phyloP scores from a whole-genome alignment of 108 stramenopile species.

The Pseudonitzschia pungens region DNA sequence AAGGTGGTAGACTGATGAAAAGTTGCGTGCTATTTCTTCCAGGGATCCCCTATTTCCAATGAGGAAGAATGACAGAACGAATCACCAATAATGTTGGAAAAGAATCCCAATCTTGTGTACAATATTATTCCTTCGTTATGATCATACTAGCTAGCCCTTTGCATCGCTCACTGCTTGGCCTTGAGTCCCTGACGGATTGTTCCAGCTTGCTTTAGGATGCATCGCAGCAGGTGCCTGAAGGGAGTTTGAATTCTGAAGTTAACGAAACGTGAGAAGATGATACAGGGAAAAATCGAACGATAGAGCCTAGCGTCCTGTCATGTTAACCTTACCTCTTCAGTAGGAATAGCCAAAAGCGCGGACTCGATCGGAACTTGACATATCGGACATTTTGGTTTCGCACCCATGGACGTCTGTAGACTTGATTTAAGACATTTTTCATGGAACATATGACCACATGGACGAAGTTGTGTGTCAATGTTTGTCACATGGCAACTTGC shows the following conservation, averaged over 20 bases:
- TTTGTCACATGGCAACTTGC: constrained; percentile 66
- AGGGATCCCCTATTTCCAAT: constrained; percentile 6
- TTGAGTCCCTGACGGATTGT: constrained; percentile 5
- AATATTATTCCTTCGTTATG: neutral
- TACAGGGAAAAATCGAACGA: neutral
- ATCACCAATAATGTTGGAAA: constrained; percentile 9
- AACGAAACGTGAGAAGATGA: neutral
- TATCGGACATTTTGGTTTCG: constrained; percentile 76
- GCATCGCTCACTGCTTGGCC: constrained; percentile 11
- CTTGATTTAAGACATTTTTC: constrained; percentile 85
- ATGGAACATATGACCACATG: constrained; percentile 92
- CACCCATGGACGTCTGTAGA: constrained; percentile 63
- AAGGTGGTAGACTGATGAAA: neutral
- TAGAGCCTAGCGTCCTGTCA: neutral
- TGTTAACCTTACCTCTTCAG: constrained; percentile 47
- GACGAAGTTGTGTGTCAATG: constrained; percentile 89
- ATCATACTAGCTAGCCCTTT: constrained; percentile 3
- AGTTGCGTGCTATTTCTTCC: neutral
- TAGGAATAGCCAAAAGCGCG: constrained; percentile 81
- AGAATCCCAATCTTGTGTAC: constrained; percentile 10
- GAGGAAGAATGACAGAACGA: neutral
- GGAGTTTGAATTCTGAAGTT: constrained; percentile 4
- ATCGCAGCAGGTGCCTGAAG: neutral
- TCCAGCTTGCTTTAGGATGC: constrained; percentile 10
- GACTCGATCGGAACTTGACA: constrained; percentile 74